These are phyloP conservation scores for Colletotrichum orchidophilum DNA, from an alignment of 2,329 filamentous ascomycete genomes.

Conservation along the genomic window DNA sequence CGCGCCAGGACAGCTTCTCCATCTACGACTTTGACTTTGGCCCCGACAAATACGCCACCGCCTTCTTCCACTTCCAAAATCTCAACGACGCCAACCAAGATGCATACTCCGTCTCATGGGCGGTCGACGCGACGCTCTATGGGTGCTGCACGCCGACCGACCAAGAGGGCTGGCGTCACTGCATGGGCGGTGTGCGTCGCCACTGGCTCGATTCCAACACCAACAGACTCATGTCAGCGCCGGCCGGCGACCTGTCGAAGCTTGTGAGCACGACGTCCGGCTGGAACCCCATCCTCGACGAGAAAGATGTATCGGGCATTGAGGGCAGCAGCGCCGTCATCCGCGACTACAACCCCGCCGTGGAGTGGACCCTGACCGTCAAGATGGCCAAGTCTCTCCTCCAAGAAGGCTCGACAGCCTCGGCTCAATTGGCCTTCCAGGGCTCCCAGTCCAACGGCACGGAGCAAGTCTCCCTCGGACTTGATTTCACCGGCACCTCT, in stretches of 20 bases:
- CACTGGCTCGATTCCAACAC: constrained; percentile 34
- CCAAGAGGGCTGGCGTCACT: constrained; percentile 43
- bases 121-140: constrained; percentile 47
- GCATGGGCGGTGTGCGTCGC: constrained; percentile 30
- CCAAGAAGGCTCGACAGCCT: constrained; percentile 20
- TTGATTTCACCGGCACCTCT: constrained; percentile 38
- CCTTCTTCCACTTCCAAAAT: constrained; percentile 41
- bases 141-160: constrained; percentile 42
- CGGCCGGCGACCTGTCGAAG: constrained; percentile 27
- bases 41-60: constrained; percentile 48
- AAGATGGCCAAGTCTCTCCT: constrained; percentile 30
- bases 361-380: constrained; percentile 34
- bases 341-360: constrained; percentile 32
- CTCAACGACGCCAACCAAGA: constrained; percentile 26
- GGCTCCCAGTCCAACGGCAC: constrained; percentile 34
- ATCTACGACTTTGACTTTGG: constrained; percentile 45
- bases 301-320: constrained; percentile 21
- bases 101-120: constrained; percentile 47
- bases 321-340: constrained; percentile 26
- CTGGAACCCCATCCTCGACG: constrained; percentile 33
- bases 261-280: constrained; percentile 26
- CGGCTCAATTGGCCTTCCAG: constrained; percentile 42
- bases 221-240: constrained; percentile 27
- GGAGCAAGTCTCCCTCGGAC: constrained; percentile 34
- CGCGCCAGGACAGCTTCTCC: constrained; percentile 25